Evolutionary conservation across 2,329 filamentous ascomycete species (phyloP).

Genomic region (Monosporascus sp.): DNA sequence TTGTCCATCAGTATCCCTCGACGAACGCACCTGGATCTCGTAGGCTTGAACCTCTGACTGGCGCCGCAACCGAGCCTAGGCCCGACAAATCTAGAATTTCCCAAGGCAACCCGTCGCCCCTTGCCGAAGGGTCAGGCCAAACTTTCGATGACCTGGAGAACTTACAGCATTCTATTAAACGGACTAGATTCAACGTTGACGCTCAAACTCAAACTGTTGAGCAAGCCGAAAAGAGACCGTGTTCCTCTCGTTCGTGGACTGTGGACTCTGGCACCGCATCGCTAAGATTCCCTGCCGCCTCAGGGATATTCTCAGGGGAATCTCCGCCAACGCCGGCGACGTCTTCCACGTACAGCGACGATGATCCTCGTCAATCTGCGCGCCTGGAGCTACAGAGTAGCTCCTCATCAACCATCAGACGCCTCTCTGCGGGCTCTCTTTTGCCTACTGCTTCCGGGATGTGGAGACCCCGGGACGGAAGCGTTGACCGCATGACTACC

Average conservation of each 20-base stretch:
- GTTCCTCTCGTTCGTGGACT: constrained; percentile 25
- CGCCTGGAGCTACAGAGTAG: constrained; percentile 13
- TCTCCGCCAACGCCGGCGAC: constrained; percentile 36
- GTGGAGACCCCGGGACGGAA: constrained; percentile 16
- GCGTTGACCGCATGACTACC: constrained; percentile 14
- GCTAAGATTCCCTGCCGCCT: constrained; percentile 19
- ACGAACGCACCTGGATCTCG: constrained; percentile 20
- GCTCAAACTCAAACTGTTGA: constrained; percentile 15
- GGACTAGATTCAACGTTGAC: constrained; percentile 20
- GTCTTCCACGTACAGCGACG: constrained; percentile 33
- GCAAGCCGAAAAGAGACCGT: constrained; percentile 19
- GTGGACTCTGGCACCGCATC: constrained; percentile 21
- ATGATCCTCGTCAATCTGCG: constrained; percentile 23
- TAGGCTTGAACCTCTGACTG: constrained; percentile 25
- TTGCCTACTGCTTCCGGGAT: constrained; percentile 46
- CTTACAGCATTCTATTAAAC: constrained; percentile 20
- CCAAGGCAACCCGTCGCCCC: constrained; percentile 11
- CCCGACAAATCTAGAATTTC: constrained; percentile 9
- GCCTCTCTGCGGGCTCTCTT: constrained; percentile 62
- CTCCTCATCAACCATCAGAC: constrained; percentile 21
- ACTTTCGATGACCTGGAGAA: constrained; percentile 15
- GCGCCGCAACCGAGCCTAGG: constrained; percentile 14
- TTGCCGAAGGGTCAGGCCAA: constrained; percentile 13
- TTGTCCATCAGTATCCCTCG: constrained; percentile 30
- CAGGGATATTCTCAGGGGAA: constrained; percentile 19